Evolutionary conservation across 495 filamentous ascomycete species (phyloP).

Genomic region (Astrothelium subdiscretum): DNA sequence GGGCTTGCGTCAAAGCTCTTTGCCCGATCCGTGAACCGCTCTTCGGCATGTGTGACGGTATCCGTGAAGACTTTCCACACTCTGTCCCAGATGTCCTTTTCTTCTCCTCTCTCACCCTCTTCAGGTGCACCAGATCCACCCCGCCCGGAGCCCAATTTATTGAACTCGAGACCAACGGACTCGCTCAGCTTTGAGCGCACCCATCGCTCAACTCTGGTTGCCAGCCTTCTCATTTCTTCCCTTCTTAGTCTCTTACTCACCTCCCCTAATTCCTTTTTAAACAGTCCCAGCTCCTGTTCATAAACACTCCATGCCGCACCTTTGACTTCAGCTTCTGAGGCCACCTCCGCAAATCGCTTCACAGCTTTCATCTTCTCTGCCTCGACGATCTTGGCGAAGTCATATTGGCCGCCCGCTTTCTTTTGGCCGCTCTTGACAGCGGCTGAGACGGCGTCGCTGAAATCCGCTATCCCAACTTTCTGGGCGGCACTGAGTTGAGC

Average conservation of each 20-base stretch:
- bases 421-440: constrained; percentile 87
- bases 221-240: constrained; percentile 91
- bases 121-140: constrained; percentile 71
- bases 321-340: constrained; percentile 57
- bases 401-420: constrained; percentile 64
- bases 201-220: constrained; percentile 82
- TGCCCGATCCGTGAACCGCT: constrained; percentile 73
- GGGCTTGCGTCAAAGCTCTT: constrained; percentile 85
- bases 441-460: constrained; percentile 72
- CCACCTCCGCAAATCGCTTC: constrained; percentile 65
- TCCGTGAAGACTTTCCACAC: constrained; percentile 80
- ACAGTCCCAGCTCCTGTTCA: constrained; percentile 47
- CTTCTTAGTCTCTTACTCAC: constrained; percentile 70
- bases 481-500: constrained; percentile 78
- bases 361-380: constrained; percentile 65
- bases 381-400: constrained; percentile 89
- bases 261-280: constrained; percentile 74
- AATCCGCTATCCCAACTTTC: constrained; percentile 75
- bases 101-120: constrained; percentile 52
- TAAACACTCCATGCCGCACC: constrained; percentile 75
- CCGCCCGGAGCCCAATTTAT: constrained; percentile 77
- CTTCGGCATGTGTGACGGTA: constrained; percentile 77
- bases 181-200: constrained; percentile 78
- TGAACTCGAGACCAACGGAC: constrained; percentile 86
- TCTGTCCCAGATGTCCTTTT: constrained; percentile 90